Evolutionary conservation across 2,329 filamentous ascomycete species (phyloP).

Genomic region (Xylariaceae sp.): DNA sequence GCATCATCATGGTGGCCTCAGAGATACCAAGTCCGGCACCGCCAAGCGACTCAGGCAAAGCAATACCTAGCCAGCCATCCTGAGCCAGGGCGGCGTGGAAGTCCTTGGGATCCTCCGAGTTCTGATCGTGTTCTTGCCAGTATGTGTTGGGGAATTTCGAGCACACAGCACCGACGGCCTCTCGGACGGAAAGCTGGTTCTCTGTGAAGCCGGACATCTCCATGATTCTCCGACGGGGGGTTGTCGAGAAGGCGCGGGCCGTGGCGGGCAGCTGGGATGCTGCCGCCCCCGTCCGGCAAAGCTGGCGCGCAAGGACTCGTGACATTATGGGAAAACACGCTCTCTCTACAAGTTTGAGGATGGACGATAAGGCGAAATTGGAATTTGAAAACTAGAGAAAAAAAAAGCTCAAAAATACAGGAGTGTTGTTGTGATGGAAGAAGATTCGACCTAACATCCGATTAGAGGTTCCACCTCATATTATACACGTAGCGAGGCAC

Average conservation of each 20-base stretch:
- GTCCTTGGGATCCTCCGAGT: constrained; percentile 65
- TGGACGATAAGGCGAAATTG: not conserved
- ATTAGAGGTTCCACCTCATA: not conserved
- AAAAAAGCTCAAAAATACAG: not conserved
- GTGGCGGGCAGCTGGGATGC: not conserved
- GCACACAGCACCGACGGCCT: constrained; percentile 64
- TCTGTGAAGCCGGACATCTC: constrained; percentile 67
- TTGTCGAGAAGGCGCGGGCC: constrained; percentile 34
- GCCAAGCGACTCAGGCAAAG: constrained; percentile 67
- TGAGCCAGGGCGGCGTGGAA: constrained; percentile 70
- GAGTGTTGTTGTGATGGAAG: not conserved
- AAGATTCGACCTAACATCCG: not conserved
- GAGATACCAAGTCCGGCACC: constrained; percentile 72
- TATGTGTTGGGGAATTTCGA: constrained; percentile 67
- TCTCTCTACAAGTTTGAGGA: not conserved
- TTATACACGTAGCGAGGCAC: not conserved
- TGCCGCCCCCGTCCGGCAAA: not conserved
- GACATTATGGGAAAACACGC: constrained; percentile 11
- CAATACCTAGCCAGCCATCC: constrained; percentile 77
- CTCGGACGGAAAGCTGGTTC: constrained; percentile 65
- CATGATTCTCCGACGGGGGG: constrained; percentile 49
- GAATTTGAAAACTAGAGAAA: not conserved
- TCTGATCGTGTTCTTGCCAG: constrained; percentile 69
- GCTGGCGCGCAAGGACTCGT: constrained; percentile 8
- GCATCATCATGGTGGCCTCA: constrained; percentile 83